Percentiles rank a stretch among this genome's conserved stretches.
Evolutionary conservation across 2,329 filamentous ascomycete species (phyloP).

Genomic region (Chrysoporthe cubensis): DNA sequence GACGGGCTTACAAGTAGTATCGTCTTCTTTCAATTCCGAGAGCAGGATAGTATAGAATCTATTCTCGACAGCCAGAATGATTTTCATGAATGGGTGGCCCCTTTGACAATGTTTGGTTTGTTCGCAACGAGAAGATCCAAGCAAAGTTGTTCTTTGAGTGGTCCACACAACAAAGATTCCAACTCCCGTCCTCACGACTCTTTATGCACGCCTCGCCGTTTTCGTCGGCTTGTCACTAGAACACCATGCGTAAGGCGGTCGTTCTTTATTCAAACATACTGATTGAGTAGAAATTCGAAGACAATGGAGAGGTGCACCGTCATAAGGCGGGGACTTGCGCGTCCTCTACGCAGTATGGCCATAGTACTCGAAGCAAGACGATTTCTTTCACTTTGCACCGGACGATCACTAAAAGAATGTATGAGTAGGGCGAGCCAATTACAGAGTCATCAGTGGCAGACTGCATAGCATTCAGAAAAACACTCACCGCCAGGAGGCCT

Average conservation of each 20-base stretch:
- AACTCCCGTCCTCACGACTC: constrained; percentile 1
- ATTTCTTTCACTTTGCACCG: not conserved
- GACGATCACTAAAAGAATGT: not conserved
- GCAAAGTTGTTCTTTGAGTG: constrained; percentile 5
- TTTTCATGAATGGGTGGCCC: not conserved
- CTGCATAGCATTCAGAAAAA: not conserved
- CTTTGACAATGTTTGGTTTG: constrained; percentile 20
- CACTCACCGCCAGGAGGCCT: not conserved
- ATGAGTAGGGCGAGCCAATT: not conserved
- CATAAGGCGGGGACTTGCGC: constrained; percentile 9
- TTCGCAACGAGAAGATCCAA: not conserved
- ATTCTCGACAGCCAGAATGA: not conserved
- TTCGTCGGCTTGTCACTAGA: constrained; percentile 7
- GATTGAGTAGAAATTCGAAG: not conserved
- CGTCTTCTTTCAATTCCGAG: not conserved
- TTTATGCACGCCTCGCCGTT: constrained; percentile 15
- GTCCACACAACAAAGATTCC: constrained; percentile 21
- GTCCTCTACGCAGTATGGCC: not conserved
- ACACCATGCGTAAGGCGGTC: not conserved
- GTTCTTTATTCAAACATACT: constrained; percentile 17
- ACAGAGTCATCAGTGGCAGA: not conserved
- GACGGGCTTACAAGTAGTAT: not conserved
- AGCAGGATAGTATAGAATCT: not conserved
- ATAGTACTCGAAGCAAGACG: not conserved
- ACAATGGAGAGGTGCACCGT: constrained; percentile 21